Base-by-base conservation (phyloP, 1,139 yeast genomes). In the Taphrina sp. region DNA sequence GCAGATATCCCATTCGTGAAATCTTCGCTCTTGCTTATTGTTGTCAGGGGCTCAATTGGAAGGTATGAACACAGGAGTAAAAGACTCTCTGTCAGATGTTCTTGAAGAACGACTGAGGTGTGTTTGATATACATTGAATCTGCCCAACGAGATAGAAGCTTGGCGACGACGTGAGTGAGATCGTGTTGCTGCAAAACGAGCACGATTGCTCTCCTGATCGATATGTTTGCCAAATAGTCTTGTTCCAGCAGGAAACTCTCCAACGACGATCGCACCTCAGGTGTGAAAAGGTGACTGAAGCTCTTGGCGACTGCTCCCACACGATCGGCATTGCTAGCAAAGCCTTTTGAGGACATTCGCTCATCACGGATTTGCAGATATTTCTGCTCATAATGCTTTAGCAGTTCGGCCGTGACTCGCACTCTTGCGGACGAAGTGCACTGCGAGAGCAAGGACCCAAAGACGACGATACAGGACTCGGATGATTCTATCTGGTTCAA, bases 61-160 rank as follows among this genome's bases (percentile, higher is more conserved):
- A 49, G 22, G 7, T 42, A 33, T 16, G 46, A 45, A 38, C 44
- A 34, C 3, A 34, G 16, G 16, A 49, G 23, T 29, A 49, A 24
- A 2, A 52, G 17, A 2, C 28, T 34, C 14, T 52, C 49, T 12
- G 46, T 42, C 20, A 42, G 24, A 8, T 43, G 28, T 20, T 35
- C 47, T n/a, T 42, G 56, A 5, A 20, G 43, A 14, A 26, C 3
- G 3, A 26, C 12, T n/a, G 42, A n/a, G 12, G 43, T 36, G 24
- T 35, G 56, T 16, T 20, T 24, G 19, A 52, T 42, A n/a, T 42
- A 35, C 36, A 17, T 19, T 14, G 14, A 20, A 24, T 42, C 49
- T 8, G 49, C 49, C 43, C 49, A 52, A 3, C 38, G 12, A 4
- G 26, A n/a, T n/a, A n/a, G n/a, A n/a, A n/a, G n/a, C n/a, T n/a